Percentiles rank a stretch among this genome's conserved stretches.
Conservation (phyloP, 1,284 basidiomycete species). For the Pyrrhoderma lamaoense region DNA sequence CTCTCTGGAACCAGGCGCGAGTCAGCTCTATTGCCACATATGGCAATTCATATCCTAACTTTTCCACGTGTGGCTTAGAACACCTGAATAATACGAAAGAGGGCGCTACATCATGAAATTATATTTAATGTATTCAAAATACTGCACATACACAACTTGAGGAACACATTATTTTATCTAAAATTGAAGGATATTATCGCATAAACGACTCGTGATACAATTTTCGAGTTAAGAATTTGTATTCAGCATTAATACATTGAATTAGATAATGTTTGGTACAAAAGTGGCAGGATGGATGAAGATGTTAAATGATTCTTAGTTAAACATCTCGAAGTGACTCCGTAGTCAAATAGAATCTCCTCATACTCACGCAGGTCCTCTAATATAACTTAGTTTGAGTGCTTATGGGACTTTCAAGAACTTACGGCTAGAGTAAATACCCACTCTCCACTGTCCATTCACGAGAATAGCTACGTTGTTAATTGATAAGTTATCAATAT, state of each 20-base stretch:
- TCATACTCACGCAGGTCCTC: background rate
- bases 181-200: background rate
- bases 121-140: no score
- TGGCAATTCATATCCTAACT: background rate
- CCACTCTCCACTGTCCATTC: slow-evolving; percentile 4
- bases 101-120: no score
- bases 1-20: background rate
- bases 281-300: background rate
- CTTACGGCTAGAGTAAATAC: slow-evolving; percentile 3
- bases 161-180: no score
- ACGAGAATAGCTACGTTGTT: background rate
- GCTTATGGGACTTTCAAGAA: background rate
- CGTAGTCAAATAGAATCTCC: slow-evolving; percentile 11
- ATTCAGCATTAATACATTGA: no score
- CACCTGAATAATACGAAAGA: no score
- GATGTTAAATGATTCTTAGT: background rate
- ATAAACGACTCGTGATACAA: background rate
- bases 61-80: background rate
- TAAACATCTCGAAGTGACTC: background rate
- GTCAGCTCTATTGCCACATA: background rate
- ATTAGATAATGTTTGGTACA: background rate
- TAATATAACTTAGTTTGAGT: background rate
- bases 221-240: background rate
- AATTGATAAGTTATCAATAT: no score
- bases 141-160: no score